A percentile compares a stretch with the other conserved stretches of the same genome.
These are phyloP conservation scores for Malassezia dermatis DNA, from an alignment of 1,284 basidiomycete species.

Conservation along the genomic window DNA sequence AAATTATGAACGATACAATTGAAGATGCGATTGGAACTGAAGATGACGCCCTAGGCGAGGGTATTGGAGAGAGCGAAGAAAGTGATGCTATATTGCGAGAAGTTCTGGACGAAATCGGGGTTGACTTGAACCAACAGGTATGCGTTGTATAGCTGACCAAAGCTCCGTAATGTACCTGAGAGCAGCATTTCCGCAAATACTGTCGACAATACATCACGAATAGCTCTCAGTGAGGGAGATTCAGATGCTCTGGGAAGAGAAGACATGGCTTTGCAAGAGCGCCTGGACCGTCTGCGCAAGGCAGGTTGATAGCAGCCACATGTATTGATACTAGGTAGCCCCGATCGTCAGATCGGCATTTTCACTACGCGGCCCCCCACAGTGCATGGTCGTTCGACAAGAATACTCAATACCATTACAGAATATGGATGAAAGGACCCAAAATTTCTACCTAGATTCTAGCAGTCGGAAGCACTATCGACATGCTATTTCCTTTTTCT, in stretches of 20 bases:
- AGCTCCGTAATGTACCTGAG: slow-evolving; percentile 39
- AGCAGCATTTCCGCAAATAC: slow-evolving; percentile 17
- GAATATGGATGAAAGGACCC: not conserved
- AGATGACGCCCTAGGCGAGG: slow-evolving; percentile 53
- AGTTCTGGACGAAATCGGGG: slow-evolving; percentile 94
- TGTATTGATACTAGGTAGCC: not conserved
- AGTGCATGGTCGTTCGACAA: not conserved
- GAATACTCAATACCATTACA: not conserved
- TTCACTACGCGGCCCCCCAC: not conserved
- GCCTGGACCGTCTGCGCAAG: slow-evolving; percentile 37
- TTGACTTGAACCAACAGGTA: slow-evolving; percentile 81
- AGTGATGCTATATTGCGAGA: slow-evolving; percentile 90
- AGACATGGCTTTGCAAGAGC: slow-evolving; percentile 42
- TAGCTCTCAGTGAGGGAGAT: slow-evolving; percentile 40
- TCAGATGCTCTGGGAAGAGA: slow-evolving; percentile 25
- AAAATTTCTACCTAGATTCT: not conserved
- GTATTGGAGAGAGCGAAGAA: slow-evolving; percentile 69
- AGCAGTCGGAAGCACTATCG: not conserved
- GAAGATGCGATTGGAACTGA: slow-evolving; percentile 96
- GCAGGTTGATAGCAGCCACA: not conserved
- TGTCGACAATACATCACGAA: slow-evolving; percentile 24
- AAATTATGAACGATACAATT: slow-evolving; percentile 98
- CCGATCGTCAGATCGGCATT: not conserved
- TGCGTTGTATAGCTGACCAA: slow-evolving; percentile 24
- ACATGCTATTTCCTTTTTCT: slow-evolving; percentile 39